A percentile compares a stretch with the other conserved stretches of the same genome.
phyloP scores from a whole-genome alignment of 2,329 filamentous ascomycete genomes.

The Parastagonospora nodorum region DNA sequence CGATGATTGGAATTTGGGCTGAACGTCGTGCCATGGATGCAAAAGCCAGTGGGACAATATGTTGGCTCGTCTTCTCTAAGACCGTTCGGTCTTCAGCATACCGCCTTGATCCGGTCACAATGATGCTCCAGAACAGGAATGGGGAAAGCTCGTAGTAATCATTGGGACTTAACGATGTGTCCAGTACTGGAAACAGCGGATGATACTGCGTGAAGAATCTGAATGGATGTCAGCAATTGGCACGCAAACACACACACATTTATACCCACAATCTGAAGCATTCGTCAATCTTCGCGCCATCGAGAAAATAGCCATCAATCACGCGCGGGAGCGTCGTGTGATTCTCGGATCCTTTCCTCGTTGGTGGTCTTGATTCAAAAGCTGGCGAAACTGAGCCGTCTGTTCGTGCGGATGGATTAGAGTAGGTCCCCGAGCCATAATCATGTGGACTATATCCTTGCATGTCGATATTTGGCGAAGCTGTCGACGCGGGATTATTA shows the following conservation, averaged over 20 bases:
- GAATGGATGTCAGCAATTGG: conserved; percentile 13
- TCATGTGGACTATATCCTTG: conserved; percentile 34
- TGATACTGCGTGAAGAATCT: conserved; percentile 46
- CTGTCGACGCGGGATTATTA: conserved; percentile 32
- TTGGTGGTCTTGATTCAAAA: conserved; percentile 31
- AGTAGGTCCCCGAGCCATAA: conserved; percentile 31
- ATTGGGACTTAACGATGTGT: conserved; percentile 34
- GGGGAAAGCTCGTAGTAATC: conserved; percentile 42
- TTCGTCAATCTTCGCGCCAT: conserved; percentile 40
- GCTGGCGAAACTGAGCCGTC: conserved; percentile 37
- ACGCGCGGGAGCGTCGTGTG: conserved; percentile 31
- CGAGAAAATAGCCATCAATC: conserved; percentile 40
- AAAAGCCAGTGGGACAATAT: conserved; percentile 45
- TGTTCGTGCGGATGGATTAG: conserved; percentile 32
- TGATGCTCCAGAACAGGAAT: conserved; percentile 49
- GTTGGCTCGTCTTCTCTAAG: conserved; percentile 37
- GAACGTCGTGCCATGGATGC: conserved; percentile 44
- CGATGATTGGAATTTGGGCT: conserved; percentile 47
- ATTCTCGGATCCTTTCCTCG: conserved; percentile 27
- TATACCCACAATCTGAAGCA: conserved; percentile 39
- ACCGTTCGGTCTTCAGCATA: conserved; percentile 45
- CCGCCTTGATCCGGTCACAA: conserved; percentile 46
- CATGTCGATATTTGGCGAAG: conserved; percentile 34
- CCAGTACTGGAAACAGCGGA: conserved; percentile 41
- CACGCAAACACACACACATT: not conserved